phyloP scores from a whole-genome alignment of 192 early-diverging fungal species.

The Pecoramyces ruminantium region DNA sequence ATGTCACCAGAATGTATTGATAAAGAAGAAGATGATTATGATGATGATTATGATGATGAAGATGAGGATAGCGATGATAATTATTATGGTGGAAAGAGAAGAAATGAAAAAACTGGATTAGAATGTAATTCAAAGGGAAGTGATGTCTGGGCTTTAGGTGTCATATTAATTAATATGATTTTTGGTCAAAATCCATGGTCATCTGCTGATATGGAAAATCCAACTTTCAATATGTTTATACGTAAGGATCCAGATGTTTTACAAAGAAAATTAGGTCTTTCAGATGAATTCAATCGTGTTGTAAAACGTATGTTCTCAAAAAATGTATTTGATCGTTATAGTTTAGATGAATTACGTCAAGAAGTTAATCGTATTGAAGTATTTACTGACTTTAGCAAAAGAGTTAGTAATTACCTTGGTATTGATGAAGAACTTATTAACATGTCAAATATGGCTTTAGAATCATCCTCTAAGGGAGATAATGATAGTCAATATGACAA shows the following conservation, averaged over 20 bases:
- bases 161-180: neutral
- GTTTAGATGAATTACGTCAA: neutral
- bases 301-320: neutral
- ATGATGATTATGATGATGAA: neutral
- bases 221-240: neutral
- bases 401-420: neutral
- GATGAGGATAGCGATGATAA: neutral
- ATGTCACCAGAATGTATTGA: constrained; percentile 53
- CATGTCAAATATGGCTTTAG: neutral
- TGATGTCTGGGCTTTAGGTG: neutral
- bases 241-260: neutral
- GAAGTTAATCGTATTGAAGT: neutral
- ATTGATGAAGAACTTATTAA: neutral
- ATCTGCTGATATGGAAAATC: neutral
- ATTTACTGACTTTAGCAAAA: neutral
- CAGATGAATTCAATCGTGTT: neutral
- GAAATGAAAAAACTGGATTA: neutral
- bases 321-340: neutral
- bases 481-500: neutral
- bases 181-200: neutral
- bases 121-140: neutral
- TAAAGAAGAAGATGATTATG: neutral
- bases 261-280: neutral
- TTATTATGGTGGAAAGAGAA: neutral
- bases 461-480: no score